Base-by-base conservation (phyloP, 1,284 basidiomycete genomes). In the Apiotrichum sp. region DNA sequence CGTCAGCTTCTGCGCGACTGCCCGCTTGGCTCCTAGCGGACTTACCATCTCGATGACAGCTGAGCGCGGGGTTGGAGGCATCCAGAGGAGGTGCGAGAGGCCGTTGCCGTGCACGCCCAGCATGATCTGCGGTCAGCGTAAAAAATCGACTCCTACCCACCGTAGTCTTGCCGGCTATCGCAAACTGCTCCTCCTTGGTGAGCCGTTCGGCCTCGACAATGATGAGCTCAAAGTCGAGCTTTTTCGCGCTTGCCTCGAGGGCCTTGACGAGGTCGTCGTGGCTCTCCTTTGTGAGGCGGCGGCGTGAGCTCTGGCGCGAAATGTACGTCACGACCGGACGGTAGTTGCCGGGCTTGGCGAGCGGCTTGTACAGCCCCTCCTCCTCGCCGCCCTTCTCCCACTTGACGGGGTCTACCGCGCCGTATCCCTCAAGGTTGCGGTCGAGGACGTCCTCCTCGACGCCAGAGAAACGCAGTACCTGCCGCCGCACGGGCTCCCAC, bases 311-410 rank as follows among this genome's bases (percentile, higher is more conserved):
- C 73, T 89, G 88, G 38, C 88, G 79, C 54, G 82, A 84, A 63
- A 89, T 84, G 66, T 90, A 90, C 11, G 86, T 87, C 48, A 89
- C 82, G 10, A 87, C 80, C 4, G 87, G 75, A 57, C 74, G 78
- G 43, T 74, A 74, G 39, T 49, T 52, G 6, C 71, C 71, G 10
- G 48, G 39, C 0, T 61, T 56, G 0, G 58, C 56, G 0, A 68
- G 39, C 2, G 71, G 65, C 46, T 67, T 65, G 32, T 56, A 53
- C 29, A 44, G 32, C 7, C 62, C 51, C 73, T 74, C 11, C 68
- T 67, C 71, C 35, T 63, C 64, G 42, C 38, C 49, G 33, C 53
- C 61, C 16, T 47, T 48, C 51, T 59, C 54, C 38, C 42, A 47
- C 38, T 50, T 39, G 22, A 50, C 61, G 8, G 74, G 72, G 59